These are phyloP conservation scores for Fusarium oligoseptatum DNA, from an alignment of 2,329 filamentous ascomycete species.

Conservation along the genomic window DNA sequence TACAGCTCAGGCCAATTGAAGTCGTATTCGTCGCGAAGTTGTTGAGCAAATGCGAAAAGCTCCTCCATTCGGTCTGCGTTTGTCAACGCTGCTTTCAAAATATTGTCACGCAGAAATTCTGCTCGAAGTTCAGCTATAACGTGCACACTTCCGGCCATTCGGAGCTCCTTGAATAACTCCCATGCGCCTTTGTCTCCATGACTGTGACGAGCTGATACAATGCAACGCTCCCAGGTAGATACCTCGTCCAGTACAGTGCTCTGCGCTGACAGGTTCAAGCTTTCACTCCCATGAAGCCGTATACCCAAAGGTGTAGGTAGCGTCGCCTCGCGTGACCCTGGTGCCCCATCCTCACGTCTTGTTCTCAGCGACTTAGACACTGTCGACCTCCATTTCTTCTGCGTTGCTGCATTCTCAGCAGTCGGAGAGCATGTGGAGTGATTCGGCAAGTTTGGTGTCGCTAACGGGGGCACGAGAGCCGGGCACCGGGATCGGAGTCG, in stretches of 20 bases:
- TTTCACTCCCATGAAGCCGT: constrained; percentile 2
- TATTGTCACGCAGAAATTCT: constrained; percentile 46
- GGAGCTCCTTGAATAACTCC: constrained; percentile 45
- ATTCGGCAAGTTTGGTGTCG: constrained; percentile 5
- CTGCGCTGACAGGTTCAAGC: background rate
- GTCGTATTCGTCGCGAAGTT: constrained; percentile 54
- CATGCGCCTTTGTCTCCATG: constrained; percentile 46
- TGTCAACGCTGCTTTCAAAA: constrained; percentile 49
- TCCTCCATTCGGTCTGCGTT: constrained; percentile 42
- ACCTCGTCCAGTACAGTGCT: constrained; percentile 20
- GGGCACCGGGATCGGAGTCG: constrained; percentile 21
- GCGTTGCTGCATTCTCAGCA: constrained; percentile 4
- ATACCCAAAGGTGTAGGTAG: constrained; percentile 23
- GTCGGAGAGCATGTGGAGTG: constrained; percentile 18
- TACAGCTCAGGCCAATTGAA: constrained; percentile 66
- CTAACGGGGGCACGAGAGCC: constrained; percentile 33
- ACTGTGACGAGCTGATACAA: constrained; percentile 35
- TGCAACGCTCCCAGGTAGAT: constrained; percentile 35
- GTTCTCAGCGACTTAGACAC: background rate
- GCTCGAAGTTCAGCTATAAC: constrained; percentile 42
- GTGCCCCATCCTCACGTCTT: constrained; percentile 26
- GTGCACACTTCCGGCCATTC: constrained; percentile 22
- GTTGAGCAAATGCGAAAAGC: constrained; percentile 45
- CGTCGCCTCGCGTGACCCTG: constrained; percentile 29
- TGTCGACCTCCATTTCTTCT: constrained; percentile 16